Percentiles rank a stretch among this genome's conserved stretches.
phyloP scores from a whole-genome alignment of 495 filamentous ascomycete species.

The Cercophora sp. region DNA sequence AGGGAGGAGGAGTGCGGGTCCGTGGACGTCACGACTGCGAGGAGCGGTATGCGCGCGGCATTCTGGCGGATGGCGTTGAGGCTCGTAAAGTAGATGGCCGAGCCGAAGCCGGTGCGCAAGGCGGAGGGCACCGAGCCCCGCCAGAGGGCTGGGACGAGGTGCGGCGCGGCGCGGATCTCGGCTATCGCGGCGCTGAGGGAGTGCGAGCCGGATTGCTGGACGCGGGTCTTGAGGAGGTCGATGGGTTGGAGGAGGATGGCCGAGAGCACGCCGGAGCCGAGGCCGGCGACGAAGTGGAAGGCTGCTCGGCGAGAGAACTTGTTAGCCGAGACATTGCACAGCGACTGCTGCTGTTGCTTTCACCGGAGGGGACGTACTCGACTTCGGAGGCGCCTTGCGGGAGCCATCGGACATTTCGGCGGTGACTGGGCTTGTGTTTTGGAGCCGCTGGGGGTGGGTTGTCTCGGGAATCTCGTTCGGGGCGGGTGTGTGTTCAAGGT shows the following conservation, averaged over 20 bases:
- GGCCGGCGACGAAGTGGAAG: slow-evolving; percentile 87
- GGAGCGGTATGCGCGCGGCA: slow-evolving; percentile 51
- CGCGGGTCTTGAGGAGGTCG: slow-evolving; percentile 93
- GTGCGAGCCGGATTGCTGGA: slow-evolving; percentile 67
- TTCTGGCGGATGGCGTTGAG: slow-evolving; percentile 77
- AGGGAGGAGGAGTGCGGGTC: slow-evolving; percentile 60
- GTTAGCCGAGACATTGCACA: slow-evolving; percentile 6
- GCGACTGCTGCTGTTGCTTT: neutral
- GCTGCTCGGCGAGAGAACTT: slow-evolving; percentile 23
- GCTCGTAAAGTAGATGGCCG: slow-evolving; percentile 88
- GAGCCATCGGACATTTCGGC: slow-evolving; percentile 36
- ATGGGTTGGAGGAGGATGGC: slow-evolving; percentile 91
- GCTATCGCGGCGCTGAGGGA: slow-evolving; percentile 68
- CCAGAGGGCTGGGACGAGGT: slow-evolving; percentile 73
- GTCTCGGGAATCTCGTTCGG: neutral
- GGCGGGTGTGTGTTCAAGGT: too few relatives aligned
- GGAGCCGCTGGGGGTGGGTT: neutral
- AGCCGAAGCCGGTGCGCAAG: slow-evolving; percentile 87
- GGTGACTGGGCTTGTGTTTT: neutral
- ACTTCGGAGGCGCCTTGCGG: slow-evolving; percentile 29
- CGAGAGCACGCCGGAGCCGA: slow-evolving; percentile 78
- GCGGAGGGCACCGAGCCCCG: slow-evolving; percentile 88
- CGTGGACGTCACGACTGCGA: slow-evolving; percentile 24
- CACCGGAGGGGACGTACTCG: slow-evolving; percentile 19
- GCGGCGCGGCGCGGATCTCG: slow-evolving; percentile 57